Conservation (phyloP, 371 early-diverging fungal genomes). For the Fennellomyces sp. region DNA sequence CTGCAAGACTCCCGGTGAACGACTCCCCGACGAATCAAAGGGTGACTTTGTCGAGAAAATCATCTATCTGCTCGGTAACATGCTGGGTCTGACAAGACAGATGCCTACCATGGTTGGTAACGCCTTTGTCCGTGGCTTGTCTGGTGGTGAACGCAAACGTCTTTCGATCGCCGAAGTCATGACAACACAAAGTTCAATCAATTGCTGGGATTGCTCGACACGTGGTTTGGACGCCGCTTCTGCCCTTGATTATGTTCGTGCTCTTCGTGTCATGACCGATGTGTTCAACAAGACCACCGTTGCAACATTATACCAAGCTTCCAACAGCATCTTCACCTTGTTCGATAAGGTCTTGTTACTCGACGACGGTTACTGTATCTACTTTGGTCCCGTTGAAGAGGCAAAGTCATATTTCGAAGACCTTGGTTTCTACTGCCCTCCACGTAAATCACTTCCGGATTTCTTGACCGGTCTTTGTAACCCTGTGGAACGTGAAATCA, state of each 20-base stretch:
- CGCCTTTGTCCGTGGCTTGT: conserved; percentile 63
- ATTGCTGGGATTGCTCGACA: conserved; percentile 72
- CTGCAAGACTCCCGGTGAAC: conserved; percentile 40
- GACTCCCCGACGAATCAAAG: conserved; percentile 28
- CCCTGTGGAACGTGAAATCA: conserved; percentile 47
- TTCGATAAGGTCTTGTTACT: conserved; percentile 65
- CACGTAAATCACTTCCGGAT: too few species aligned
- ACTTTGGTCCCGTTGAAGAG: too few species aligned
- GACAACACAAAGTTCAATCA: conserved; percentile 55
- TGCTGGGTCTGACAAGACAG: conserved; percentile 57
- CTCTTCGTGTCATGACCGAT: conserved; percentile 53
- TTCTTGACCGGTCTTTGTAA: too few species aligned
- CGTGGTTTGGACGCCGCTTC: conserved; percentile 77
- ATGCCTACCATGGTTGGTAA: conserved; percentile 72
- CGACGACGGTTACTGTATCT: too few species aligned
- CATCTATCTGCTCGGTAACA: conserved; percentile 34
- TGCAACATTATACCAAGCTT: conserved; percentile 60
- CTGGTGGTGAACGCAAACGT: conserved; percentile 78
- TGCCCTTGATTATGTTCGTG: conserved; percentile 62
- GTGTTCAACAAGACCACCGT: conserved; percentile 54
- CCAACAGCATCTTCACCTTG: conserved; percentile 58
- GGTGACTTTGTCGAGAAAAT: conserved; percentile 23
- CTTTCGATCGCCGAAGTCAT: conserved; percentile 71
- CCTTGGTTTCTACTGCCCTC: too few species aligned
- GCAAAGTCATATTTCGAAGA: too few species aligned